A percentile compares a stretch with the other conserved stretches of the same genome.
These are phyloP conservation scores for Fusarium annulatum DNA, from an alignment of 2,329 filamentous ascomycete species.

Conservation along the genomic window DNA sequence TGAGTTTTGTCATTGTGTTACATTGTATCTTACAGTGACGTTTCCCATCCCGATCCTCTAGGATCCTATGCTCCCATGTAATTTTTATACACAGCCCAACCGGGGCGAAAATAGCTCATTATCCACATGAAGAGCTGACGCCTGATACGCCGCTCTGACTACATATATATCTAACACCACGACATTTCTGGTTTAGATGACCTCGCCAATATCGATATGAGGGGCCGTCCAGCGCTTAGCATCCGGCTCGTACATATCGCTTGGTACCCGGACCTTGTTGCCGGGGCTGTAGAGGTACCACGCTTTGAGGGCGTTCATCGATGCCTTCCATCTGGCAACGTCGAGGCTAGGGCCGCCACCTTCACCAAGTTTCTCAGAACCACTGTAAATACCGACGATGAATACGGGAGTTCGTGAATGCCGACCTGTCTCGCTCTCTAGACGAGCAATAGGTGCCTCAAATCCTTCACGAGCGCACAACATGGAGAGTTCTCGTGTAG, in stretches of 20 bases:
- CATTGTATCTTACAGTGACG: conserved; percentile 54
- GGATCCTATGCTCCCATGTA: conserved; percentile 42
- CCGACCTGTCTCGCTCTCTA: conserved; percentile 92
- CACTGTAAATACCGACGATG: conserved; percentile 93
- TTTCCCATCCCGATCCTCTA: conserved; percentile 38
- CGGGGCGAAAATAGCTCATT: conserved; percentile 45
- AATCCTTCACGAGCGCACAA: conserved; percentile 92
- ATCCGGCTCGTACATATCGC: conserved; percentile 72
- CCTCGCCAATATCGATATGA: conserved; percentile 77
- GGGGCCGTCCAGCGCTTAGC: conserved; percentile 73
- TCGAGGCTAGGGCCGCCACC: conserved; percentile 83
- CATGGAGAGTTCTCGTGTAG: conserved; percentile 83
- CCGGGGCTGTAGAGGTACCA: conserved; percentile 97
- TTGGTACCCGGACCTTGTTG: conserved; percentile 72
- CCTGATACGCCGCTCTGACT: conserved; percentile 34
- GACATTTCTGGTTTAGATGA: conserved; percentile 59
- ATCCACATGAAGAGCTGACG: conserved; percentile 39
- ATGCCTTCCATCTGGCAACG: conserved; percentile 80
- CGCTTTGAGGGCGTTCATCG: conserved; percentile 86
- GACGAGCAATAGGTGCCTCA: conserved; percentile 83
- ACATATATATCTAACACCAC: conserved; percentile 32
- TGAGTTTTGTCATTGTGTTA: conserved; percentile 51
- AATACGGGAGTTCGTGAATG: conserved; percentile 87
- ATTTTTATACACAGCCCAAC: conserved; percentile 48
- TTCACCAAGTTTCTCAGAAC: conserved; percentile 90